Percentiles rank a stretch among this genome's conserved stretches.
phyloP scores from a whole-genome alignment of 1,284 basidiomycete species.

The Grifola frondosa region DNA sequence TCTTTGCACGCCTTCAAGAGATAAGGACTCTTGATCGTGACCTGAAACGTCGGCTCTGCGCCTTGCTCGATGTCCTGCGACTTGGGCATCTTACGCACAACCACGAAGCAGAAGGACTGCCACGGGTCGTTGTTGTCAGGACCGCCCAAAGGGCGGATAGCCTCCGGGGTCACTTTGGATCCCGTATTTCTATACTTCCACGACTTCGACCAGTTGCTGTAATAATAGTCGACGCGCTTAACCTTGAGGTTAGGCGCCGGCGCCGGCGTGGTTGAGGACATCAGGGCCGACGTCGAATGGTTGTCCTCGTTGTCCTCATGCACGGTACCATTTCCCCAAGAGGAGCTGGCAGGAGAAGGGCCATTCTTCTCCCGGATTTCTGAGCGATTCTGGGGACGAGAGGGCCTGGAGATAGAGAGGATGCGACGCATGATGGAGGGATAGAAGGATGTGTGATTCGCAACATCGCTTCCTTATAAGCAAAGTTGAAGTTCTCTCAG shows the following conservation, averaged over 20 bases:
- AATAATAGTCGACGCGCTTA: constrained; percentile 58
- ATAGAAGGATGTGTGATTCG: too few species aligned
- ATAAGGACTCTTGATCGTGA: constrained; percentile 56
- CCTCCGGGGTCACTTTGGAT: constrained; percentile 47
- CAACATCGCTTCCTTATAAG: too few species aligned
- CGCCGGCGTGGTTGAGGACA: too few species aligned
- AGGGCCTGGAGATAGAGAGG: too few species aligned
- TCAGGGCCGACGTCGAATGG: too few species aligned
- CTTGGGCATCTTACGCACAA: constrained; percentile 48
- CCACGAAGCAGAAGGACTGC: constrained; percentile 55
- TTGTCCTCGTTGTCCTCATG: too few species aligned
- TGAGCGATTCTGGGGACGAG: too few species aligned
- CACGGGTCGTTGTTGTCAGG: constrained; percentile 41
- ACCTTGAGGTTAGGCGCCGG: constrained; percentile 50
- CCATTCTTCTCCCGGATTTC: too few species aligned
- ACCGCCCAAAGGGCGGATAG: constrained; percentile 29
- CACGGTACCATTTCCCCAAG: too few species aligned
- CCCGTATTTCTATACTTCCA: constrained; percentile 61
- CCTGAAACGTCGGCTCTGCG: constrained; percentile 44
- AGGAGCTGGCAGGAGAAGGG: too few species aligned
- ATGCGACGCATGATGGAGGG: too few species aligned
- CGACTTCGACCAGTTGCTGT: constrained; percentile 49
- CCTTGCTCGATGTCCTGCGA: constrained; percentile 19
- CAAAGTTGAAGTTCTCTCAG: too few species aligned
- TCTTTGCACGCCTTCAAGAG: constrained; percentile 54